Base-by-base conservation (phyloP, 2,329 filamentous ascomycete species). In the Achaetomium macrosporum region DNA sequence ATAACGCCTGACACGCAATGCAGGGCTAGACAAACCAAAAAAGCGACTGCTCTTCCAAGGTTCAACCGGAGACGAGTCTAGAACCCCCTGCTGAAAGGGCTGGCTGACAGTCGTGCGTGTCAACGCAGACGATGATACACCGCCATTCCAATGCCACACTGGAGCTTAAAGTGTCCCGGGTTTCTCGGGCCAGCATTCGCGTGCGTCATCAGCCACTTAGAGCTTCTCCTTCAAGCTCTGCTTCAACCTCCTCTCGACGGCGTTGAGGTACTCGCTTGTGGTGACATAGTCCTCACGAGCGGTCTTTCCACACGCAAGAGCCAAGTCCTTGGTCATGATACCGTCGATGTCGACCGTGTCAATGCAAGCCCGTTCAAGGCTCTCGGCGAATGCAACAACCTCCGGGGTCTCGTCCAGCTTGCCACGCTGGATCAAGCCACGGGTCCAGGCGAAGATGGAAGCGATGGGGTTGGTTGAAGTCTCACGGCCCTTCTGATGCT, bases 271-370 rank as follows among this genome's bases (percentile, higher is more conserved):
- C 76, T 95, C 87, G 63, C 78, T 82, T 53, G 92, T 97, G 49
- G 90, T 96, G 63, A 95, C 93, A 74, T 91, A 97, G 67, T 89
- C 85, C 64, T 82, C 82, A 61, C 88, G 82, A 57, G 82, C 85
- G 65, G 86, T 90, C 79, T 91, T 91, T 65, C 93, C 93, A 70
- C 88, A 93, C 45, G 91, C 88, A 55, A 97, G 82, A n/a, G 93
- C 93, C 64, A 99, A 75, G 73, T 99, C 93, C 84, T 99, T 99
- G 71, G 93, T 99, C 93, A 97, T 99, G 76, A 97, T 87, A 58
- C 88, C 88, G 68, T 97, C 92, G 54, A 88, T 72, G 69, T 97
- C 88, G 62, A 99, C 93, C 25, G 92, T 92, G 71, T 97, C 90
- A 55, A 96, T 79, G 71, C 93, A 96, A 36, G 93, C 93, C 72